These are phyloP conservation scores for Setaria viridis DNA, from an alignment of 202 grass and related monocot genomes.

Conservation along the genomic window DNA sequence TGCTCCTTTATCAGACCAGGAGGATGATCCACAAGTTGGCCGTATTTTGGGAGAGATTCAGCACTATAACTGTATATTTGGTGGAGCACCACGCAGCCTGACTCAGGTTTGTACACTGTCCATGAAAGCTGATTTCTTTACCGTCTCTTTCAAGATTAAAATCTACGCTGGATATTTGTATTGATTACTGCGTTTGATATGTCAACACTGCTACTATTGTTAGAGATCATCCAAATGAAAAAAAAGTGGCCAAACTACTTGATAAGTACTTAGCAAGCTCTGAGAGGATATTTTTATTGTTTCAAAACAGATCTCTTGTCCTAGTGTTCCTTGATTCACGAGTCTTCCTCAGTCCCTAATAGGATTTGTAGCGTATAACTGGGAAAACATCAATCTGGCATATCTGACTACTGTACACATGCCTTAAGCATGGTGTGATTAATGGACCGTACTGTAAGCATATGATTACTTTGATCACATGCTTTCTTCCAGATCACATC, in stretches of 20 bases:
- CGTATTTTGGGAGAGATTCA: conserved; percentile 69
- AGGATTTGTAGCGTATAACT: background rate
- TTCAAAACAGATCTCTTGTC: background rate
- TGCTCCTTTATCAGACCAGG: conserved; percentile 50
- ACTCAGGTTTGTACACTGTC: conserved; percentile 65
- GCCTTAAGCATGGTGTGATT: conserved; percentile 6
- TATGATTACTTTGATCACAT: conserved; percentile 1
- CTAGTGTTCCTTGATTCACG: conserved; percentile 9
- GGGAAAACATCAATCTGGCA: background rate
- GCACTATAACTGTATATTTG: conserved; percentile 80
- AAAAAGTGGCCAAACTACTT: background rate
- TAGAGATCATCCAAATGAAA: background rate
- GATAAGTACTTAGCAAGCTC: background rate
- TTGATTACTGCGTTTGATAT: background rate
- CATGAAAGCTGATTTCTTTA: background rate
- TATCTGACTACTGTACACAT: background rate
- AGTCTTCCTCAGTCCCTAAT: background rate
- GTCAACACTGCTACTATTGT: background rate
- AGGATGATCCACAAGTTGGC: conserved; percentile 55
- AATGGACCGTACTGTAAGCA: background rate
- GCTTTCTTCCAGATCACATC: background rate
- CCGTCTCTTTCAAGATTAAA: background rate
- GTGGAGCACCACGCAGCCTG: conserved; percentile 72
- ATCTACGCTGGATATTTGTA: background rate
- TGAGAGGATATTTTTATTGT: background rate